Evolutionary conservation across 495 filamentous ascomycete species (phyloP).

Genomic region (Entonaema liquescens): DNA sequence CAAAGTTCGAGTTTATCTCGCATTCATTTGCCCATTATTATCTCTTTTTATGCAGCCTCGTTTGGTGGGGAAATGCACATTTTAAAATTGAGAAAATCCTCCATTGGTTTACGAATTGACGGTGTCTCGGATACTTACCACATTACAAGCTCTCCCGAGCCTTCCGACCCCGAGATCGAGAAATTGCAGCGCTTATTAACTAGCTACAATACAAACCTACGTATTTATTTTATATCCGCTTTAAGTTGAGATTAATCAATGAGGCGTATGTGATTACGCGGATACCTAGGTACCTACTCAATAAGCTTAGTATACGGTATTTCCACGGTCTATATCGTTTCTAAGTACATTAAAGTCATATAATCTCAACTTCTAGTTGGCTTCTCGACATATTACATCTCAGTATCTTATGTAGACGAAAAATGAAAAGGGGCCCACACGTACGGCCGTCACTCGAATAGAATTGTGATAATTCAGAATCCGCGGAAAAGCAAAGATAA

Average conservation of each 20-base stretch:
- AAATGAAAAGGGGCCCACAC: background rate
- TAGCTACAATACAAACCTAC: background rate
- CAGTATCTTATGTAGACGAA: background rate
- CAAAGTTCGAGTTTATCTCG: background rate
- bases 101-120: constrained; percentile 12
- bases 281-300: no score
- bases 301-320: background rate
- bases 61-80: constrained; percentile 6
- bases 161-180: constrained; percentile 19
- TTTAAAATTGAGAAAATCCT: constrained; percentile 3
- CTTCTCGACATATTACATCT: background rate
- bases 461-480: background rate
- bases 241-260: no score
- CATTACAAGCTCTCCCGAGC: constrained; percentile 13
- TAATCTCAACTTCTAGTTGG: background rate
- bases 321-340: background rate
- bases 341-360: background rate
- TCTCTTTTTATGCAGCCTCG: background rate
- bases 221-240: constrained; percentile 1
- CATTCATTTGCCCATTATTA: background rate
- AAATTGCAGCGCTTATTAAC: background rate
- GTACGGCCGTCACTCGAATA: background rate
- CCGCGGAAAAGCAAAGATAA: background rate
- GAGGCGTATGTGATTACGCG: background rate
- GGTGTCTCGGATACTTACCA: constrained; percentile 29